Conservation (phyloP, 2,329 filamentous ascomycete genomes). For the Phialophora tarda region DNA sequence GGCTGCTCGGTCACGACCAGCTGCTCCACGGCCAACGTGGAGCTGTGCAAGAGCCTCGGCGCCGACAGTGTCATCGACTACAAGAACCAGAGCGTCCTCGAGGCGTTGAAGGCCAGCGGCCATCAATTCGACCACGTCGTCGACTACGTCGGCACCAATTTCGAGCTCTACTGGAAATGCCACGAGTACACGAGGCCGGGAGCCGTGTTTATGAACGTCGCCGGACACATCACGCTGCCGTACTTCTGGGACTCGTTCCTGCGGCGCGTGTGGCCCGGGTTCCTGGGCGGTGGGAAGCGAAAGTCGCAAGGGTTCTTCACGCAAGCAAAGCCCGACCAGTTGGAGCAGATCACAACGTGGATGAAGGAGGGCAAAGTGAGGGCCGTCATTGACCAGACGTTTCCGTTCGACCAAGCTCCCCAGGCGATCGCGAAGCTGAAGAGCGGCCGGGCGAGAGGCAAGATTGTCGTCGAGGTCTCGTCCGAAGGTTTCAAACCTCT, state of each 20-base stretch:
- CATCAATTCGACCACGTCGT: constrained; percentile 60
- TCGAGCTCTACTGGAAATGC: constrained; percentile 59
- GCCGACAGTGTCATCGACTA: constrained; percentile 70
- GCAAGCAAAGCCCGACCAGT: constrained; percentile 51
- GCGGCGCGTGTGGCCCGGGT: constrained; percentile 52
- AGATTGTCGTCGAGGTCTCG: constrained; percentile 57
- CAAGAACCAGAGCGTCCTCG: constrained; percentile 52
- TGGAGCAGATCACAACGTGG: constrained; percentile 59
- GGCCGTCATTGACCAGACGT: constrained; percentile 61
- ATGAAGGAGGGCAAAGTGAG: constrained; percentile 64
- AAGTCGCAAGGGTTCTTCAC: constrained; percentile 45
- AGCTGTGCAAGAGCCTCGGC: constrained; percentile 63
- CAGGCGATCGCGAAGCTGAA: constrained; percentile 65
- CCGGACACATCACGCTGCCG: constrained; percentile 10
- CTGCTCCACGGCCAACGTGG: constrained; percentile 64
- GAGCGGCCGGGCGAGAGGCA: constrained; percentile 62
- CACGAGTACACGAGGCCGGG: constrained; percentile 57
- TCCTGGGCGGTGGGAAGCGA: constrained; percentile 57
- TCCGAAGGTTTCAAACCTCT: background rate
- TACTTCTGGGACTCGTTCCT: constrained; percentile 37
- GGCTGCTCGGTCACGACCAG: constrained; percentile 60
- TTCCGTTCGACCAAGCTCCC: constrained; percentile 61
- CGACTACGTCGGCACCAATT: constrained; percentile 62
- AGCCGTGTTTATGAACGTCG: constrained; percentile 59
- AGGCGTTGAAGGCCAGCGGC: constrained; percentile 46